Evolutionary conservation across 257 asterid genomes (phyloP), one percentile per base, ranked within the genome.

Genomic region (Ilex asprella): DNA sequence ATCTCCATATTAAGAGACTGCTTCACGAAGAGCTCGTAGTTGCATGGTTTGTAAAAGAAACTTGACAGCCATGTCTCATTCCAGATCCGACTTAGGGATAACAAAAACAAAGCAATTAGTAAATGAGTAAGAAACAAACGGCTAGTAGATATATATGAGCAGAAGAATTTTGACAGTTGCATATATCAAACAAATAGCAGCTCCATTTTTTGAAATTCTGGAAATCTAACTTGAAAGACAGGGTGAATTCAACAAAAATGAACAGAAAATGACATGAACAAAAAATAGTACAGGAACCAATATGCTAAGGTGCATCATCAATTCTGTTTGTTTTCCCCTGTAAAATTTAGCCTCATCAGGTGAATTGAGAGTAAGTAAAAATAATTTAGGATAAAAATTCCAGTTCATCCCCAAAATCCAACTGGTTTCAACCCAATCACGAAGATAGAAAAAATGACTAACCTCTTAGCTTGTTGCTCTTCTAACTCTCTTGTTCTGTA

Each of bases 1-100:
- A 90, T 83, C 84, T 90, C 97, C 97, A 87, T 90, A 76, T 90
- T 90, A 52, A 90, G 86, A 55, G 95, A 89, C 76, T 90, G 97
- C 80, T 90, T 90, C 78, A 90, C 97, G 75, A 90, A 90, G 63
- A 90, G 97, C 92, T 90, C 97, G 50, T 90, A 85, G 74, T 90
- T 87, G 85, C 97, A 90, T 62, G 97, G 97, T 86, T 87, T 90
- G 84, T 81, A 90, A 79, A 90, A 90, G 83, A 90, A 90, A 76
- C 95, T 83, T 44, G 97, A 82, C 69, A 90, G 69, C 97, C 97
- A 90, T 3, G 97, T 87, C 74, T 90, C 97, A 62, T 90, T 90
- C 97, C 97, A 90, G 79, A 90, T 90, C 69, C 97, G 96, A 76
- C 97, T 90, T 83, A 67, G 75, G 70, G 7, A 35, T 0, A 66